A percentile compares a stretch with the other conserved stretches of the same genome.
phyloP scores from a whole-genome alignment of 2,329 filamentous ascomycete genomes.

The Sarocladiaceae sp. region DNA sequence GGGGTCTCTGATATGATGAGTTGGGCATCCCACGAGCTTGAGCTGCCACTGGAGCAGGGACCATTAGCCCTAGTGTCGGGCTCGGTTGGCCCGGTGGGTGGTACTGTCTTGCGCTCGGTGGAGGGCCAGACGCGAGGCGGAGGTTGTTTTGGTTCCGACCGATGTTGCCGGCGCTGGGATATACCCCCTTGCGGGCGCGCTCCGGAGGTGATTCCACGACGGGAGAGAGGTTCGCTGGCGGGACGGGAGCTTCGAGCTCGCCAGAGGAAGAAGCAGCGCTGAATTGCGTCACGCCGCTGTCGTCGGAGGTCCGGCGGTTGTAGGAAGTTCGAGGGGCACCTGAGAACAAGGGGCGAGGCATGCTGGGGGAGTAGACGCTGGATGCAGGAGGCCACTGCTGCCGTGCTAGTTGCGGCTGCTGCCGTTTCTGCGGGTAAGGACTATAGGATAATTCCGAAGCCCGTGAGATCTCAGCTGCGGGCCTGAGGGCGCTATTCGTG shows the following conservation, averaged over 20 bases:
- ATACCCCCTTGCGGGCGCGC: slow-evolving; percentile 11
- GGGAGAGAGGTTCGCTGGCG: slow-evolving; percentile 36
- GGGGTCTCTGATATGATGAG: background rate
- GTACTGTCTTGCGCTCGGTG: slow-evolving; percentile 21
- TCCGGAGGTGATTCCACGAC: slow-evolving; percentile 39
- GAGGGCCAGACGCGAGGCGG: slow-evolving; percentile 3
- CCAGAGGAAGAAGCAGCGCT: slow-evolving; percentile 25
- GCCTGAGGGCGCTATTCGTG: slow-evolving; percentile 5
- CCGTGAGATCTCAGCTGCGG: slow-evolving; percentile 8
- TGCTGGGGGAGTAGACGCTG: slow-evolving; percentile 8
- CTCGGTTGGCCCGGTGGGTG: slow-evolving; percentile 34
- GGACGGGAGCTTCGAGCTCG: slow-evolving; percentile 14
- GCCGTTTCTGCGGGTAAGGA: too few relatives aligned
- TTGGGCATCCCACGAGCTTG: background rate
- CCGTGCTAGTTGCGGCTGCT: background rate
- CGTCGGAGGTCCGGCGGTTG: slow-evolving; percentile 16
- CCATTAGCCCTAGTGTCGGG: slow-evolving; percentile 32
- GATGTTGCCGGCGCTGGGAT: background rate
- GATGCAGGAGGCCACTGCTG: background rate
- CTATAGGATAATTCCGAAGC: slow-evolving; percentile 9
- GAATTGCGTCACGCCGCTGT: slow-evolving; percentile 24
- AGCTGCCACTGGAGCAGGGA: slow-evolving; percentile 6
- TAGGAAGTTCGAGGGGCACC: slow-evolving; percentile 15
- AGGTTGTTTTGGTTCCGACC: slow-evolving; percentile 3
- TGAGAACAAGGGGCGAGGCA: slow-evolving; percentile 16